Evolutionary conservation across 768 basidiomycete species (phyloP).

Genomic region (Pleurotus sapidus): DNA sequence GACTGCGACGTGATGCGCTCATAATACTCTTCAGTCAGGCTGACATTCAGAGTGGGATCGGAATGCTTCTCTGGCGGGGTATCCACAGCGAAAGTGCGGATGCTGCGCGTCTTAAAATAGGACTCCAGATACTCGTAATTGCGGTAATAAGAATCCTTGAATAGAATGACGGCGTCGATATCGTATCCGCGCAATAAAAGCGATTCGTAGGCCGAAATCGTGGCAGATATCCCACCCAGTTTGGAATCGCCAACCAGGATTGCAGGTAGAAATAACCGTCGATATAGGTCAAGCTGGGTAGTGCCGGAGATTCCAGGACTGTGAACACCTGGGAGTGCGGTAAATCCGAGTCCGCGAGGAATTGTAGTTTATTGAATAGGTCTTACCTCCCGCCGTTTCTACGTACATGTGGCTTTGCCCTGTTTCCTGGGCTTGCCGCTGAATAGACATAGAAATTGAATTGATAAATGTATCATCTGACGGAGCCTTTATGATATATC

Average conservation of each 20-base stretch:
- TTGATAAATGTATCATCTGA: conserved; percentile 66
- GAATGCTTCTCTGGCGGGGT: conserved; percentile 54
- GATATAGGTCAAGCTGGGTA: conserved; percentile 82
- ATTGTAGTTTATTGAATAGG: neutral
- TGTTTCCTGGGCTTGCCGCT: conserved; percentile 38
- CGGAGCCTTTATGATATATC: conserved; percentile 32
- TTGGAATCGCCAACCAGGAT: conserved; percentile 85
- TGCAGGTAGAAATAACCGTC: conserved; percentile 84
- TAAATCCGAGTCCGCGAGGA: conserved; percentile 7
- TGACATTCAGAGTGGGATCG: conserved; percentile 42
- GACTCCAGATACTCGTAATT: conserved; percentile 80
- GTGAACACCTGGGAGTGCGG: conserved; percentile 66
- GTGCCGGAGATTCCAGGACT: conserved; percentile 83
- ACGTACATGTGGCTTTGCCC: conserved; percentile 65
- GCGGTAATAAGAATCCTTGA: conserved; percentile 82
- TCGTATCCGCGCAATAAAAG: conserved; percentile 87
- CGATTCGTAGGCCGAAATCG: conserved; percentile 91
- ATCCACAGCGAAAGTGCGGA: conserved; percentile 51
- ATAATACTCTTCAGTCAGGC: conserved; percentile 73
- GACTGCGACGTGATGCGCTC: conserved; percentile 36
- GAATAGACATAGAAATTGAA: conserved; percentile 63
- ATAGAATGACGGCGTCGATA: conserved; percentile 80
- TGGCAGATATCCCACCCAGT: conserved; percentile 90
- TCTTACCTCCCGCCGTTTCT: conserved; percentile 93
- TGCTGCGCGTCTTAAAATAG: conserved; percentile 75